Evolutionary conservation across 441 rosid species (phyloP).

Genomic region (Capsella rubella): DNA sequence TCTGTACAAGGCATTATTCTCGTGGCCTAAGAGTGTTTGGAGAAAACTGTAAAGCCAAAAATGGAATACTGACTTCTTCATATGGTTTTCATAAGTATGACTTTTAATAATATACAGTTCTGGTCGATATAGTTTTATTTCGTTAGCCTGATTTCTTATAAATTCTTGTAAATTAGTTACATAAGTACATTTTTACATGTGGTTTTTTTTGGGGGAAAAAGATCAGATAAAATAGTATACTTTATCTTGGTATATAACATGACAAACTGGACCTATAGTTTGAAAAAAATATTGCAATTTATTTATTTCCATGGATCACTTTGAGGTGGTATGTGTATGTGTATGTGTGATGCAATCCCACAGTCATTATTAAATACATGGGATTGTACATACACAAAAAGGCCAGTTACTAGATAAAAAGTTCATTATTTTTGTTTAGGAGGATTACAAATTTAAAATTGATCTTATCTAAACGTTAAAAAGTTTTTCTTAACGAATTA

Average conservation of each 20-base stretch:
- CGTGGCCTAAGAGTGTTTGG: slow-evolving; percentile 19
- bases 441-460: slow-evolving; percentile 11
- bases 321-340: slow-evolving; percentile 6
- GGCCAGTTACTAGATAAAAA: slow-evolving; percentile 1
- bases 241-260: slow-evolving; percentile 11
- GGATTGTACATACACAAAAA: slow-evolving; percentile 10
- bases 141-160: background rate
- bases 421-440: background rate
- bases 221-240: background rate
- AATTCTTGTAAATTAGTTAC: background rate
- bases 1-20: slow-evolving; percentile 30
- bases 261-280: background rate
- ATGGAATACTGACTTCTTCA: background rate
- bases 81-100: no score
- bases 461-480: slow-evolving; percentile 42
- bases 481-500: background rate
- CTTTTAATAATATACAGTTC: no score
- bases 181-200: background rate
- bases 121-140: no score
- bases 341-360: background rate
- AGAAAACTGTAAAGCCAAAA: slow-evolving; percentile 8
- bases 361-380: slow-evolving; percentile 22
- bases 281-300: background rate
- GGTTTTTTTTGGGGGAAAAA: background rate
- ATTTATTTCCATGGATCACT: background rate